A percentile compares a stretch with the other conserved stretches of the same genome.
Evolutionary conservation across 768 basidiomycete species (phyloP).

Genomic region (Udeniomyces megalosporus): DNA sequence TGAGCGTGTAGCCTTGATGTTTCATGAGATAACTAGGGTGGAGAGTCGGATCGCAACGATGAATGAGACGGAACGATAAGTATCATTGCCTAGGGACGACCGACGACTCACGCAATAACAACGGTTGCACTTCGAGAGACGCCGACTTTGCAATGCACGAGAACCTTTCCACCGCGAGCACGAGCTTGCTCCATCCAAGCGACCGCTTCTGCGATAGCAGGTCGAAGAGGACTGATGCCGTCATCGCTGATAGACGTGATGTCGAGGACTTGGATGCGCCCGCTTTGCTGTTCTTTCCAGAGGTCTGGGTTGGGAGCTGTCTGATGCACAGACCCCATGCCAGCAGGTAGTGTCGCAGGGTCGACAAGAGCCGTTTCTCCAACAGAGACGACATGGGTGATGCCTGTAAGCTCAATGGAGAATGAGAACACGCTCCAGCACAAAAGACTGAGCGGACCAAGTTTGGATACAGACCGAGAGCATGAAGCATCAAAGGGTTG

Average conservation of each 20-base stretch:
- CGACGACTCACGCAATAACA: constrained; percentile 40
- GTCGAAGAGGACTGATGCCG: constrained; percentile 84
- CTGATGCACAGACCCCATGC: neutral
- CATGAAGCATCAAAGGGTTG: constrained; percentile 90
- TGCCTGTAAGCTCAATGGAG: constrained; percentile 35
- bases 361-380: constrained; percentile 86
- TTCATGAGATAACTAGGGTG: constrained; percentile 74
- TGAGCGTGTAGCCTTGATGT: constrained; percentile 63
- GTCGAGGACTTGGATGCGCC: constrained; percentile 21
- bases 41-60: neutral
- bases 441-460: no score
- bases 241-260: constrained; percentile 60
- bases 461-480: no score
- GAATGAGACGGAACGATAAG: neutral
- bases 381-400: constrained; percentile 92
- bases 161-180: constrained; percentile 63
- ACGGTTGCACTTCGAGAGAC: constrained; percentile 88
- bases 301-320: constrained; percentile 5
- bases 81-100: neutral
- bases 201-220: constrained; percentile 71
- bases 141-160: constrained; percentile 99
- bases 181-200: constrained; percentile 86
- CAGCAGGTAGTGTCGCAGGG: constrained; percentile 29
- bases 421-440: neutral
- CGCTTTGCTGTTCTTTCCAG: constrained; percentile 13